Evolutionary conservation across 2,329 filamentous ascomycete species (phyloP), one percentile per base, ranked within the genome.

Genomic region (Alternaria longipes): DNA sequence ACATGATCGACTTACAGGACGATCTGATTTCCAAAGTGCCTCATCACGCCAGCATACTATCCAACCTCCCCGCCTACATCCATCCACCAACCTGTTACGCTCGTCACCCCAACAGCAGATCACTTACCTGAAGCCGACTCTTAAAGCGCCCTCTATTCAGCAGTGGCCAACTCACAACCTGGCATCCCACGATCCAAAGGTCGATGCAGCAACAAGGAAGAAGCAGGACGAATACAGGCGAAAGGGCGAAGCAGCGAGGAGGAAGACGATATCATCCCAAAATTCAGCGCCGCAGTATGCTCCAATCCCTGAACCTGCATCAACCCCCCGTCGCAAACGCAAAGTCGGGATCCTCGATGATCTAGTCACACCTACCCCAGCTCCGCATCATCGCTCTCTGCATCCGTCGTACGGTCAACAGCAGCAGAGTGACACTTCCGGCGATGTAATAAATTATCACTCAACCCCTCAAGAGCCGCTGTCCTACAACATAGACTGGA

Each of bases 131-230:
- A 2, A n/a, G 20, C 26, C 44, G 28, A 5, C 28, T 18, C 32
- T 28, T 2, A 28, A 8, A 28, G 11, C 47, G 36, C 66, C 66
- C 4, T 42, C 62, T 1, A 45, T 63, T 5, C 63, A 71, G 16
- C 46, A 68, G 50, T 68, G 67, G 67, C 65, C 63, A 2, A 67
- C 65, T 3, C 30, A 59, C 22, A 61, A 56, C 26, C 32, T 56
- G 24, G 14, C 16, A 2, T 64, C 65, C 2, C 30, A 59, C 26
- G 60, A 55, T 24, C 22, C 44, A 20, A 38, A n/a, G 16, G 11
- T 54, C 9, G 52, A 62, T 26, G 22, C 14, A n/a, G 22, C 47
- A 11, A 34, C 50, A 22, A 46, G 20, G 20, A 55, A 55, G 34
- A 63, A 65, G 38, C 56, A 63, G 36, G 60, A 62, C 12, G 28